Evolutionary conservation across 495 filamentous ascomycete species (phyloP), one percentile per base, ranked within the genome.

Genomic region (Trypethelium eluteriae): DNA sequence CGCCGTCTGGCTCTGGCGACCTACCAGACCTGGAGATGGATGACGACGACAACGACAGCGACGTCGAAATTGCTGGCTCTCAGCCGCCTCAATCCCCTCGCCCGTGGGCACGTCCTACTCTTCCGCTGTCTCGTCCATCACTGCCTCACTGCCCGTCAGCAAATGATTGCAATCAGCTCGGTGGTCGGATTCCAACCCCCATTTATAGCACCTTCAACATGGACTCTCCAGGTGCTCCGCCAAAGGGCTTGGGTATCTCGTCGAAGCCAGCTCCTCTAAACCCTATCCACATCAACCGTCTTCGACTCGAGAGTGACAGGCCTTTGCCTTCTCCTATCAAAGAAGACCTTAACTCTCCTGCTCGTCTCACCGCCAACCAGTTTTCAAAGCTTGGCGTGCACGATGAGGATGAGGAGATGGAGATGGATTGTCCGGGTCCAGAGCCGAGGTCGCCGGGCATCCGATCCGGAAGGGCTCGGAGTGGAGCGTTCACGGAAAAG

Each of bases 281-380:
- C 1, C 41, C 56, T 53, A 16, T 46, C 25, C 7, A n/a, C n/a
- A 34, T 61, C 16, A 62, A 41, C 12, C 38, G 38, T 41, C 62
- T 41, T 11, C 25, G 35, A 25, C 10, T 41, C 10, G 70, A 79
- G 62, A 79, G 82, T 69, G 80, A 80, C 74, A 79, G 84, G 18
- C 83, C 84, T 44, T 80, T 90, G 7, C 88, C 88, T 2, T 90
- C 86, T 35, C 89, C 89, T 4, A 86, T 90, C 66, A 88, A 83
- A 64, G 88, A 92, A 36, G 87, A 84, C 61, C 69, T 70, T 62
- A 68, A 73, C 39, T 69, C 71, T 34, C 72, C 68, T n/a, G 73
- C 69, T 10, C 64, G 65, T 2, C 63, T 70, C 57, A 69, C 69
- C 3, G 69, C 53, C 34, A 73, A 69, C n/a, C 69, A 73, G 67